Base-by-base conservation (phyloP, 768 basidiomycete genomes). In the Exidia glandulosa region DNA sequence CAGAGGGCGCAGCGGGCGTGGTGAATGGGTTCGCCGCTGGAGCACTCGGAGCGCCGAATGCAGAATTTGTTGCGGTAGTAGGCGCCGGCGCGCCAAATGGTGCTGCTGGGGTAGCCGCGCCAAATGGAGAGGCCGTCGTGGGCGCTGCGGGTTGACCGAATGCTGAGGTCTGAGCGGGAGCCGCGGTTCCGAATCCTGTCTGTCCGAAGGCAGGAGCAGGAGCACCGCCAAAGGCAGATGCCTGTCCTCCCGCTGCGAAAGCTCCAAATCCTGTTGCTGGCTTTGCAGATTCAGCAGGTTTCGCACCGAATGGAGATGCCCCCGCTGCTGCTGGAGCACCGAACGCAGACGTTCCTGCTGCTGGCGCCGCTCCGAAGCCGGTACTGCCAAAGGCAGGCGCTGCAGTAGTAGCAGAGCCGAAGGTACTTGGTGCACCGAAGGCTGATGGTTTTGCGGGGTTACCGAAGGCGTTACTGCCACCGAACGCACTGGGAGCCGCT, bases 201-300 rank as follows among this genome's bases (percentile, higher is more conserved):
- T 54, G 50, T 12, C 50, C 50, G 68, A 88, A 88, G 34, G 76
- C 77, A 19, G 80, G 72, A 4, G 82, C 79, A 41, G 85, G 80
- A 50, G 87, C 73, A 30, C 76, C 67, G 32, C 89, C 79, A 70
- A 90, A 91, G 2, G 86, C 84, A 58, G 79, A 71, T 54, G 79
- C 71, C 61, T 90, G 25, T 29, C 50, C 50, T 23, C 27, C 50
- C 25, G 25, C 27, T 4, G 50, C 25, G 30, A 54, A 54, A 9
- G 50, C 50, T 6, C 27, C 9, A 27, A 54, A 54, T 7, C 50
- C 50, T 23, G 16, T 27, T 23, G 16, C 50, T 23, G 50, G 14
- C 1, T 23, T 7, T 29, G 5, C 30, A 19, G 6, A 6, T 1
- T 12, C 41, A 14, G 41, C 41, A 6, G 41, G 41, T 23, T 45